Conservation (phyloP, 2,329 filamentous ascomycete genomes). For the Arachnomyces sp. region DNA sequence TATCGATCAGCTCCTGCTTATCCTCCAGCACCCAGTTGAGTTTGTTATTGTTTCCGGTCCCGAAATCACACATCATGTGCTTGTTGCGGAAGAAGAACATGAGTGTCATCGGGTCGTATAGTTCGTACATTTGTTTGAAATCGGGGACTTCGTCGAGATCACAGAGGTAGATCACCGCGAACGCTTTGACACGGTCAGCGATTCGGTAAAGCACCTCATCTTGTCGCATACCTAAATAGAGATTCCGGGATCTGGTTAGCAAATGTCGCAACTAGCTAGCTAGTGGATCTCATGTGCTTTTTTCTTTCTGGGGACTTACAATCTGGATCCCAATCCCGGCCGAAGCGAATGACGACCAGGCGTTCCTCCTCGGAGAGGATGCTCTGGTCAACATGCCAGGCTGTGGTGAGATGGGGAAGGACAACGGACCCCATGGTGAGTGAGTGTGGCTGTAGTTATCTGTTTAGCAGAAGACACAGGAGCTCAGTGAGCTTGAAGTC, state of each 20-base stretch:
- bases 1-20: slow-evolving; percentile 97
- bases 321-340: slow-evolving; percentile 75
- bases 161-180: slow-evolving; percentile 72
- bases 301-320: slow-evolving; percentile 29
- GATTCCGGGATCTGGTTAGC: slow-evolving; percentile 13
- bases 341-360: slow-evolving; percentile 88
- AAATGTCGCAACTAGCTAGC: not conserved
- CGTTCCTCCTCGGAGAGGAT: slow-evolving; percentile 88
- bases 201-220: slow-evolving; percentile 95
- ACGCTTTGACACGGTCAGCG: slow-evolving; percentile 79
- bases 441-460: no score
- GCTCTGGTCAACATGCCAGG: slow-evolving; percentile 98
- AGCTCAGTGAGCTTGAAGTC: no score
- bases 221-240: slow-evolving; percentile 55
- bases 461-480: no score
- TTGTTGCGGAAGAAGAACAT: slow-evolving; percentile 99
- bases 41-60: slow-evolving; percentile 98
- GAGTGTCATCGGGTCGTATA: slow-evolving; percentile 86
- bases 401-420: slow-evolving; percentile 80
- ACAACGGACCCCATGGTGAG: slow-evolving; percentile 70
- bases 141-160: slow-evolving; percentile 82
- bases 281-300: not conserved
- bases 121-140: slow-evolving; percentile 93
- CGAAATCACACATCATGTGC: slow-evolving; percentile 74
- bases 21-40: slow-evolving; percentile 94